Conservation (phyloP, 148 eudicot species). For the Nepenthes mirabilis region DNA sequence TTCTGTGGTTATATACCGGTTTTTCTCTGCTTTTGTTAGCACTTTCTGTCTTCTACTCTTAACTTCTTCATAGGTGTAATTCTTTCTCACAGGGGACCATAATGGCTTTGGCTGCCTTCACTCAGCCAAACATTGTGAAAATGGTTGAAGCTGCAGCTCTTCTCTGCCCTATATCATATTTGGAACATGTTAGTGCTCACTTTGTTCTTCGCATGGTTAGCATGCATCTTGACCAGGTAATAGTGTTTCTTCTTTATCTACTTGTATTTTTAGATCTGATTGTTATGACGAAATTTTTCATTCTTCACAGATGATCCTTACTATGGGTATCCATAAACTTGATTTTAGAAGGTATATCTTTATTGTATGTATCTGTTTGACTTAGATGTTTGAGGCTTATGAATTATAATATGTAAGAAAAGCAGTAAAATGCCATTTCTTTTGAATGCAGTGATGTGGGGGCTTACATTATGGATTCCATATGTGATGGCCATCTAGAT, state of each 20-base stretch:
- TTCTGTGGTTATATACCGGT: background rate
- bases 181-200: slow-evolving; percentile 65
- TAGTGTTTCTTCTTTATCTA: slow-evolving; percentile 1
- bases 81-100: slow-evolving; percentile 66
- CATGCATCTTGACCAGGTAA: slow-evolving; percentile 79
- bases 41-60: background rate
- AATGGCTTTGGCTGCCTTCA: slow-evolving; percentile 85
- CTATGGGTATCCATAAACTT: slow-evolving; percentile 85
- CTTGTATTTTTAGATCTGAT: background rate
- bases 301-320: slow-evolving; percentile 52
- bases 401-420: background rate
- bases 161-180: slow-evolving; percentile 85
- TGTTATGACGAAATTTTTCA: background rate
- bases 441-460: slow-evolving; percentile 47
- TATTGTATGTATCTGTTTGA: background rate
- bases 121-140: slow-evolving; percentile 60
- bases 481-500: slow-evolving; percentile 67
- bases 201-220: slow-evolving; percentile 61
- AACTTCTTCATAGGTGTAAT: background rate
- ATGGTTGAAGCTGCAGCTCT: slow-evolving; percentile 94
- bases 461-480: slow-evolving; percentile 45
- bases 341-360: slow-evolving; percentile 62
- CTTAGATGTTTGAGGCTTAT: no score
- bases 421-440: slow-evolving; percentile 5
- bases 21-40: background rate